Evolutionary conservation across 1,139 yeast species (phyloP).

Genomic region (Magnusiomyces sp.): DNA sequence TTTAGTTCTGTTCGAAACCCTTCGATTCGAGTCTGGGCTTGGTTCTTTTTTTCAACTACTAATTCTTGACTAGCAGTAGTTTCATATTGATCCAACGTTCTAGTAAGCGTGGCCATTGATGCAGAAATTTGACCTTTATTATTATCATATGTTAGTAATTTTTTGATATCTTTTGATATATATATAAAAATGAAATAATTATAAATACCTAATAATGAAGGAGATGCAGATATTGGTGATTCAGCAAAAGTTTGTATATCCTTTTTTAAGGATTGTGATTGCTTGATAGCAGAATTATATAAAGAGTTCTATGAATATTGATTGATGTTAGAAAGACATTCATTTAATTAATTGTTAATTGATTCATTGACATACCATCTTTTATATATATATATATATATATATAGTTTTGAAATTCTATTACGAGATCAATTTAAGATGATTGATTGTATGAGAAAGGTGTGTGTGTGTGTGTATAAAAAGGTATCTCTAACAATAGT

Average conservation of each 20-base stretch:
- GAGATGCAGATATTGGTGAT: slow-evolving; percentile 59
- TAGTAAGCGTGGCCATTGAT: slow-evolving; percentile 61
- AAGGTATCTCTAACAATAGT: too few species aligned
- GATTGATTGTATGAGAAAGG: too few species aligned
- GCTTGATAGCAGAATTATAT: slow-evolving; percentile 84
- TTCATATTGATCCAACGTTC: slow-evolving; percentile 72
- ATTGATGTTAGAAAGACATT: neutral
- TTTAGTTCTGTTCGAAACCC: slow-evolving; percentile 53
- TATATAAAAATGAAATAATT: neutral
- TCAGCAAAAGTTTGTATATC: slow-evolving; percentile 63
- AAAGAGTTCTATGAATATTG: slow-evolving; percentile 53
- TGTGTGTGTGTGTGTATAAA: too few species aligned
- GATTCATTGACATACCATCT: too few species aligned
- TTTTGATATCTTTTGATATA: neutral
- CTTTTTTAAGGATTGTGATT: slow-evolving; percentile 60
- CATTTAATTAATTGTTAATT: too few species aligned
- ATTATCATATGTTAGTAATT: slow-evolving; percentile 1
- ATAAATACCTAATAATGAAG: slow-evolving; percentile 53
- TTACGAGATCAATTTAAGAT: too few species aligned
- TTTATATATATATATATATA: too few species aligned
- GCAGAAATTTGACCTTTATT: slow-evolving; percentile 66
- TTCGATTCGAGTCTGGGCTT: slow-evolving; percentile 54
- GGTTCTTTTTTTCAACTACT: slow-evolving; percentile 47
- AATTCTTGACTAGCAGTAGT: slow-evolving; percentile 55
- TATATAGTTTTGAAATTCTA: too few species aligned